These are phyloP conservation scores for Delitschia confertaspora DNA, from an alignment of 495 filamentous ascomycete genomes.

Conservation along the genomic window DNA sequence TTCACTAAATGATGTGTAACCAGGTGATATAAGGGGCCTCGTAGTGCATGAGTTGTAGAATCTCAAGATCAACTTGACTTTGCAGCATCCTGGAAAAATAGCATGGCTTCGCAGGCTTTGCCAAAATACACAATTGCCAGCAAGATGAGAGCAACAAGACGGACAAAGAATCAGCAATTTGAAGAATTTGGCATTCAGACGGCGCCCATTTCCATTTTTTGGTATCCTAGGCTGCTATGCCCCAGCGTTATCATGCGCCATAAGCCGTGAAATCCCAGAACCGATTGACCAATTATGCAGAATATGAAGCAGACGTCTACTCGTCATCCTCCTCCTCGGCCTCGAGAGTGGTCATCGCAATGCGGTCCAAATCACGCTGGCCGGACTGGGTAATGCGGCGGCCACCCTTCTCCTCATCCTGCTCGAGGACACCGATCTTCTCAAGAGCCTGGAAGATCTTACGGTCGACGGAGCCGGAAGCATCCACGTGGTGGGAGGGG, in stretches of 20 bases:
- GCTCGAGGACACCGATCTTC: constrained; percentile 97
- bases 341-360: constrained; percentile 66
- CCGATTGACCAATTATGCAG: constrained; percentile 8
- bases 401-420: constrained; percentile 94
- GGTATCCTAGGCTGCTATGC: constrained; percentile 17
- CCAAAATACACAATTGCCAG: no score
- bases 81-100: no score
- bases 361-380: constrained; percentile 97
- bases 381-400: constrained; percentile 92
- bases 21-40: no score
- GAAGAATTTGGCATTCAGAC: constrained; percentile 10
- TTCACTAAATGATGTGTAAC: no score
- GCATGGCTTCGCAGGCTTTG: no score
- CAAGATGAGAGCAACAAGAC: no score
- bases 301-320: constrained; percentile 26
- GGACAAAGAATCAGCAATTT: no score
- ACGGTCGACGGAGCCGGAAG: constrained; percentile 87
- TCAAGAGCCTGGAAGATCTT: constrained; percentile 93
- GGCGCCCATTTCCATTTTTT: constrained; percentile 15
- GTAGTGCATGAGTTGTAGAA: no score
- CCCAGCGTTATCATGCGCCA: constrained; percentile 16
- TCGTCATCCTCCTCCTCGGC: constrained; percentile 57
- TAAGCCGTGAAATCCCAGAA: constrained; percentile 13
- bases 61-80: no score
- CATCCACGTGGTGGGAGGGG: constrained; percentile 91